Evolutionary conservation across 1,139 yeast genomes (phyloP), one percentile per base, ranked within the genome.

Genomic region (Suhomyces panamericanus): DNA sequence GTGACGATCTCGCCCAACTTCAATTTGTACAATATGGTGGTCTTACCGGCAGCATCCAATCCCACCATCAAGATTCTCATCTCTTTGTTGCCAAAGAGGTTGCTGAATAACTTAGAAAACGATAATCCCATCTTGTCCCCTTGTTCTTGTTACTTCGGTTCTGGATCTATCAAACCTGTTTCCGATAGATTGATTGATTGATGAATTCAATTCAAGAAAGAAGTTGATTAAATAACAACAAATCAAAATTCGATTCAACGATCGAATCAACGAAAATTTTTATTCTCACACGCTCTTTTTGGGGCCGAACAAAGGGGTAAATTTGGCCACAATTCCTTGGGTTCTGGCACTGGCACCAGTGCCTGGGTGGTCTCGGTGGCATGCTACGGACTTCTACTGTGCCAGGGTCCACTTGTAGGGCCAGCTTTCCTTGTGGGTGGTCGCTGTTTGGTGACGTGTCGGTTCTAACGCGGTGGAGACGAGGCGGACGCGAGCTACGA

Each of bases 41-140:
- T 86, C 75, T 86, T 87, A 81, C 95, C 95, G 57, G 95, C 95
- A 62, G 91, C 93, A 70, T 86, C 95, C 61, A 88, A 80, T 73
- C 96, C 96, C 63, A 88, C 95, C 96, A 88, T 88, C 70, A 88
- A 82, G 67, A 88, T 88, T 75, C 95, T 84, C 96, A 88, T 88
- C 64, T 82, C 87, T 67, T 80, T 82, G 73, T 81, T 83, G 67
- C 87, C 87, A 62, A 82, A 81, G 66, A 88, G 91, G 81, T 90
- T 89, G 72, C 83, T 83, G 69, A 88, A 84, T 73, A 88, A 80
- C 75, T 86, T 88, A 57, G 96, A 88, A 72, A 88, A 81, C 61
- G 88, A 84, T 70, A 87, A 78, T 77, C 96, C 96, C 96, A 88
- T 87, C 44, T 38, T 54, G 50, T 40, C 39, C 44, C 44, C 38